Evolutionary conservation across 176 grass and related monocot species (phyloP).

Genomic region (Lolium rigidum): DNA sequence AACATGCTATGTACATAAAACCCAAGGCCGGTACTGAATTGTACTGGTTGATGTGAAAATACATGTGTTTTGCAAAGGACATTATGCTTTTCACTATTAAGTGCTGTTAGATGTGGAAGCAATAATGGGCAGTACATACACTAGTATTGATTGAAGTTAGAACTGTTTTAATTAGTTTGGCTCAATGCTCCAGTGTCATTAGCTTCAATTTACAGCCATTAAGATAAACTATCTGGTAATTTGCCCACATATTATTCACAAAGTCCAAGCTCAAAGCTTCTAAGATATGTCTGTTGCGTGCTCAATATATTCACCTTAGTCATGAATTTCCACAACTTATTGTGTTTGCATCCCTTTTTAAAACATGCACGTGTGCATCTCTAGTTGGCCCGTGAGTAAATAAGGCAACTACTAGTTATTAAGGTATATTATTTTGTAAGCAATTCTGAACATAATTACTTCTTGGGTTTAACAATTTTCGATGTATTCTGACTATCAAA

Average conservation of each 20-base stretch:
- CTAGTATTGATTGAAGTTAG: background rate
- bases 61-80: background rate
- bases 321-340: background rate
- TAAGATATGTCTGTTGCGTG: background rate
- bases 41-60: background rate
- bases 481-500: background rate
- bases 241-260: background rate
- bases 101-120: slow-evolving; percentile 6
- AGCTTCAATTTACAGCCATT: background rate
- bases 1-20: slow-evolving; percentile 18
- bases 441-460: background rate
- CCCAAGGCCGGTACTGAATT: slow-evolving; percentile 1
- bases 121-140: background rate
- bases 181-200: slow-evolving; percentile 11
- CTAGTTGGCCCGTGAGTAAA: background rate
- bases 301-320: background rate
- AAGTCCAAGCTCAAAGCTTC: slow-evolving; percentile 15
- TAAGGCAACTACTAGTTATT: background rate
- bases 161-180: background rate
- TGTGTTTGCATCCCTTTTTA: background rate
- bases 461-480: background rate
- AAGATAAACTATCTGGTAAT: slow-evolving; percentile 1
- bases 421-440: background rate
- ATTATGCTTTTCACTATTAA: slow-evolving; percentile 11
- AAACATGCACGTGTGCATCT: background rate